These are phyloP conservation scores for Ophiocytium majus DNA, from an alignment of 352 stramenopile species.

Conservation along the genomic window DNA sequence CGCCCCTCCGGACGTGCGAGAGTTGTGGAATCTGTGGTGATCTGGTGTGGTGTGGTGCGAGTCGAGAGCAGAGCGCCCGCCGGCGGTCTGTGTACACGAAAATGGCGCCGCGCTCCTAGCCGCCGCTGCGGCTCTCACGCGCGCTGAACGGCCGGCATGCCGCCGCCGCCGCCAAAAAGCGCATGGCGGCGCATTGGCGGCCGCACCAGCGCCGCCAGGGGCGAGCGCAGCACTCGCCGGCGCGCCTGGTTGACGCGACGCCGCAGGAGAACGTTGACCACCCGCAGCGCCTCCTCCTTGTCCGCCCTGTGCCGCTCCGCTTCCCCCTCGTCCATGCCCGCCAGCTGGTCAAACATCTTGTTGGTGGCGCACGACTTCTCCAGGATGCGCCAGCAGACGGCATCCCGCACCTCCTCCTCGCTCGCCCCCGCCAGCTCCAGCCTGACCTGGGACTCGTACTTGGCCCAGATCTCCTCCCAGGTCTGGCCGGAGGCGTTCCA, in stretches of 20 bases:
- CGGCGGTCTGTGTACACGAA: too few relatives aligned
- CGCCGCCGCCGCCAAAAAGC: too few relatives aligned
- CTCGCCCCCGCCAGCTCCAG: slow-evolving; percentile 57
- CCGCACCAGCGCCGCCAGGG: background rate
- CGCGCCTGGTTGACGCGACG: background rate
- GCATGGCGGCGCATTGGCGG: too few relatives aligned
- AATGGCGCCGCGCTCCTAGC: too few relatives aligned
- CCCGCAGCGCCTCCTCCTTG: background rate
- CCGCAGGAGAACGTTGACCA: background rate
- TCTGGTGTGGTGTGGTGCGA: too few relatives aligned
- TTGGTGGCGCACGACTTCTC: slow-evolving; percentile 71
- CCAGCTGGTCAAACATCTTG: slow-evolving; percentile 65
- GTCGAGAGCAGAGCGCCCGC: too few relatives aligned
- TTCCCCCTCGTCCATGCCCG: slow-evolving; percentile 24
- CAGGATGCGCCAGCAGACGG: slow-evolving; percentile 71
- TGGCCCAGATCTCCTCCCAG: slow-evolving; percentile 72
- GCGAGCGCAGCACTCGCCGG: background rate
- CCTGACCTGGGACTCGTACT: slow-evolving; percentile 68
- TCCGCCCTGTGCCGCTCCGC: background rate
- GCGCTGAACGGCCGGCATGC: too few relatives aligned
- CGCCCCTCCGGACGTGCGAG: too few relatives aligned
- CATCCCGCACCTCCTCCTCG: slow-evolving; percentile 65
- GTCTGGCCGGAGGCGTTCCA: slow-evolving; percentile 63
- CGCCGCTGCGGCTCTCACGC: too few relatives aligned
- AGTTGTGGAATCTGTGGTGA: too few relatives aligned